Evolutionary conservation across 768 basidiomycete species (phyloP).

Genomic region (Boletus pseudo-olivaceus): DNA sequence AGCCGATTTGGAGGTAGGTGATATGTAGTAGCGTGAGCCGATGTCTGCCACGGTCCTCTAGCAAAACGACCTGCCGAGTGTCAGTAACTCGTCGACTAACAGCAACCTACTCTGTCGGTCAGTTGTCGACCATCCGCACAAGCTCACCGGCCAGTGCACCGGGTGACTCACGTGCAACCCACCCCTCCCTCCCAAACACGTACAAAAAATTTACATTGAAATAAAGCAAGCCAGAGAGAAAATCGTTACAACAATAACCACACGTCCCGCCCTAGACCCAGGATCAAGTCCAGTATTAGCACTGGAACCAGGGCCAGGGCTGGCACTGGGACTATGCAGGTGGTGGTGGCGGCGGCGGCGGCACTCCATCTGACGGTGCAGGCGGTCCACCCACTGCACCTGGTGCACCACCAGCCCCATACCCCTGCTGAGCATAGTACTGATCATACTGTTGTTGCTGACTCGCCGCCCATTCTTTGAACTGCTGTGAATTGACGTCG

Average conservation of each 20-base stretch:
- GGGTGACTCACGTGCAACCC: neutral
- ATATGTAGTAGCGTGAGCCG: no score
- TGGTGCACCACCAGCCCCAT: slow-evolving; percentile 27
- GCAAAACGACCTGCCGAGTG: neutral
- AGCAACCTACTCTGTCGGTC: neutral
- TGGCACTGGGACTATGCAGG: slow-evolving; percentile 18
- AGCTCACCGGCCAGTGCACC: no score
- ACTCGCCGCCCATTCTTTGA: slow-evolving; percentile 73
- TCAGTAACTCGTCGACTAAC: neutral
- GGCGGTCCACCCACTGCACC: slow-evolving; percentile 25
- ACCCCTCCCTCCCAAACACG: neutral
- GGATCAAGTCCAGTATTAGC: neutral
- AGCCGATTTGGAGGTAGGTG: no score
- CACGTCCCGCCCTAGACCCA: neutral
- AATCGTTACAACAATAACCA: slow-evolving; percentile 19
- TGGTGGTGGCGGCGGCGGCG: slow-evolving; percentile 15
- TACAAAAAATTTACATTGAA: slow-evolving; percentile 30
- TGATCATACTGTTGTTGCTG: slow-evolving; percentile 69
- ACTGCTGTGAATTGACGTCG: slow-evolving; percentile 78
- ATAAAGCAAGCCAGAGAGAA: slow-evolving; percentile 28
- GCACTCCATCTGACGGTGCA: slow-evolving; percentile 16
- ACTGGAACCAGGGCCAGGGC: neutral
- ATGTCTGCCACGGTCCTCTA: no score
- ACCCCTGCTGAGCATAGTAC: slow-evolving; percentile 65
- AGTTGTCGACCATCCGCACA: neutral